Conservation (phyloP, 305 asterid species). For the Fraxinus nigra region DNA sequence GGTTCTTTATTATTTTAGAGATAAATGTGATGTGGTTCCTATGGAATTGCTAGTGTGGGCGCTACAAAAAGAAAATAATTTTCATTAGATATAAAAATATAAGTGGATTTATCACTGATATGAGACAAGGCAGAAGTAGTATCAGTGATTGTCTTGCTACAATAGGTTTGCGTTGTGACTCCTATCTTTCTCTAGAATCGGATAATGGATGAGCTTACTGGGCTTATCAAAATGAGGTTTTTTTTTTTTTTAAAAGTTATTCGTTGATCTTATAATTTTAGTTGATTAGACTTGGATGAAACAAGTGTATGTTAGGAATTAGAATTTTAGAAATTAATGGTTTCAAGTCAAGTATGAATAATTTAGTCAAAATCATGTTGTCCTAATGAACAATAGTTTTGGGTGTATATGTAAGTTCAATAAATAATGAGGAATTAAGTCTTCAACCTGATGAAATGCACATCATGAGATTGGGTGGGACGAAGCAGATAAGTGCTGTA, state of each 20-base stretch:
- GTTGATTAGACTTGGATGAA: neutral
- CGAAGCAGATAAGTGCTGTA: neutral
- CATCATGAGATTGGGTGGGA: neutral
- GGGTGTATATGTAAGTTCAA: neutral
- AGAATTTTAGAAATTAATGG: neutral
- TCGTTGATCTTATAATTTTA: neutral
- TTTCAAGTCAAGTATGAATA: neutral
- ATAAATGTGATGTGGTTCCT: neutral
- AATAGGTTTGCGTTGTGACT: neutral
- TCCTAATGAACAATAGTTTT: neutral
- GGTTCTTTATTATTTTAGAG: neutral
- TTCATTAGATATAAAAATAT: neutral
- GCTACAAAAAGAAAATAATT: neutral
- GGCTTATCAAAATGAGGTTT: neutral
- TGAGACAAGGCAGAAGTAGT: neutral
- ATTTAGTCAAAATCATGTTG: neutral
- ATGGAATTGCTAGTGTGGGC: neutral
- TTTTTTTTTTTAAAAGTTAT: neutral
- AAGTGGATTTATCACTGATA: neutral
- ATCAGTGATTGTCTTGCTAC: neutral
- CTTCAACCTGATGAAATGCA: neutral
- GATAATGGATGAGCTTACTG: neutral
- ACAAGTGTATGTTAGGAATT: neutral
- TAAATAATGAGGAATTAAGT: neutral
- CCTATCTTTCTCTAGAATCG: neutral